Conservation (phyloP, 1,139 yeast genomes). For the Candida sp. region DNA sequence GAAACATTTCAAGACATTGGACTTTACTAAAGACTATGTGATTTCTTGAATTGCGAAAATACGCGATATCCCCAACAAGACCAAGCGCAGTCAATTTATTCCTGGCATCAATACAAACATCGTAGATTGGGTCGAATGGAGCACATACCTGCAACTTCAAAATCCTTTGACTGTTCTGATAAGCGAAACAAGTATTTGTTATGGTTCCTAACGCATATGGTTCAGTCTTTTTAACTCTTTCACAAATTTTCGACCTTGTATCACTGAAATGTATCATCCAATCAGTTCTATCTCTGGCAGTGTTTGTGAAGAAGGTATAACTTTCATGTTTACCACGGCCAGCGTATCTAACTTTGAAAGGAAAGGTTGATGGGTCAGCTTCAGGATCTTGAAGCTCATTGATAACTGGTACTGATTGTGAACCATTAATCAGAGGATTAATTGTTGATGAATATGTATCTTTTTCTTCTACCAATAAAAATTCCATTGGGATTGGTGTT, state of each 20-base stretch:
- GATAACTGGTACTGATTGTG: not conserved
- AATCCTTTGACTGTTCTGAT: constrained; percentile 54
- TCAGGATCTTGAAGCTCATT: constrained; percentile 11
- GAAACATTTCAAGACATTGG: constrained; percentile 24
- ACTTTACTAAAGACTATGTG: constrained; percentile 26
- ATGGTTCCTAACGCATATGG: constrained; percentile 55
- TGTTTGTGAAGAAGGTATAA: constrained; percentile 56
- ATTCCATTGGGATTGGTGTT: constrained; percentile 60
- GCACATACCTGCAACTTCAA: constrained; percentile 58
- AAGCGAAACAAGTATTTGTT: constrained; percentile 63
- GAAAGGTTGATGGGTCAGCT: constrained; percentile 37
- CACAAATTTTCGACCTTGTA: constrained; percentile 54
- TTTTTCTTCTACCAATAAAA: constrained; percentile 50
- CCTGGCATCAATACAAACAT: constrained; percentile 31
- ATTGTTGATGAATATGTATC: constrained; percentile 5
- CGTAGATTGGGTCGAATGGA: constrained; percentile 61
- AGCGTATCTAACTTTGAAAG: constrained; percentile 41
- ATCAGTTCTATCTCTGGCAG: constrained; percentile 49
- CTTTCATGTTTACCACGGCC: constrained; percentile 42
- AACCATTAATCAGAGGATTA: not conserved
- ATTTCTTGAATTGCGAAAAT: constrained; percentile 17
- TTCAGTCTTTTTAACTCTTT: constrained; percentile 41
- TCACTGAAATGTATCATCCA: constrained; percentile 59
- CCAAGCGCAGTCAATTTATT: constrained; percentile 19
- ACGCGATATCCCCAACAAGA: constrained; percentile 25